A percentile compares a stretch with the other conserved stretches of the same genome.
Evolutionary conservation across 2,329 filamentous ascomycete species (phyloP).

Genomic region (Clathrospora elynae): DNA sequence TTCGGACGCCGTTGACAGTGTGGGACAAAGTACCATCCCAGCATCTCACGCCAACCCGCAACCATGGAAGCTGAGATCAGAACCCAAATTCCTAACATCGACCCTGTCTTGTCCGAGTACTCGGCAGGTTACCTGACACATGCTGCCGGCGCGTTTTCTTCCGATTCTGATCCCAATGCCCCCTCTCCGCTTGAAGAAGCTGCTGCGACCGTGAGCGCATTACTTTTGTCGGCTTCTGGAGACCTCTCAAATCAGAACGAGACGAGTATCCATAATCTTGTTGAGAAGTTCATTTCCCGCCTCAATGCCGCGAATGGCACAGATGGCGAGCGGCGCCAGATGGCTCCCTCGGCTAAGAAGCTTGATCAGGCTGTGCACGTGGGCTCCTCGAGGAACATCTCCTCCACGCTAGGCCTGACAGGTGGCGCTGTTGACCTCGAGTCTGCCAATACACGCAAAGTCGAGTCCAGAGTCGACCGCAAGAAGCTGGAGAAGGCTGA

Average conservation of each 20-base stretch:
- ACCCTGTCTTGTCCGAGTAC: conserved; percentile 88
- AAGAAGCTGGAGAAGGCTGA: conserved; percentile 99
- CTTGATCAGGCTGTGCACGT: conserved; percentile 96
- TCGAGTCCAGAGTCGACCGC: conserved; percentile 95
- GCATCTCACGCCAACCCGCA: conserved; percentile 28
- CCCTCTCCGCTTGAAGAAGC: conserved; percentile 82
- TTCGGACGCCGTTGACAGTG: conserved; percentile 17
- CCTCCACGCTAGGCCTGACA: conserved; percentile 87
- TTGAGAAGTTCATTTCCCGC: conserved; percentile 86
- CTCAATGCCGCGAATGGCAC: conserved; percentile 74
- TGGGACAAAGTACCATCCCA: conserved; percentile 25
- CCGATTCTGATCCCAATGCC: conserved; percentile 71
- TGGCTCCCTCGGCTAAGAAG: conserved; percentile 77
- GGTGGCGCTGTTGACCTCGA: conserved; percentile 88
- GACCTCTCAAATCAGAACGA: conserved; percentile 74
- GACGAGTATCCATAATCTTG: conserved; percentile 77
- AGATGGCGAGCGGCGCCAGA: conserved; percentile 68
- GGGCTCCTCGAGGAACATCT: conserved; percentile 91
- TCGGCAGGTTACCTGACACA: conserved; percentile 93
- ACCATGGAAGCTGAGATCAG: conserved; percentile 87
- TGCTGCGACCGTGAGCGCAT: conserved; percentile 79
- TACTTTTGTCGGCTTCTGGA: conserved; percentile 92
- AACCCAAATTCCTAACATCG: conserved; percentile 81
- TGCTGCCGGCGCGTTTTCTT: conserved; percentile 81
- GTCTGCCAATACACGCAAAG: conserved; percentile 88